Base-by-base conservation (phyloP, 345 rosid species). In the Ricinus communis region DNA sequence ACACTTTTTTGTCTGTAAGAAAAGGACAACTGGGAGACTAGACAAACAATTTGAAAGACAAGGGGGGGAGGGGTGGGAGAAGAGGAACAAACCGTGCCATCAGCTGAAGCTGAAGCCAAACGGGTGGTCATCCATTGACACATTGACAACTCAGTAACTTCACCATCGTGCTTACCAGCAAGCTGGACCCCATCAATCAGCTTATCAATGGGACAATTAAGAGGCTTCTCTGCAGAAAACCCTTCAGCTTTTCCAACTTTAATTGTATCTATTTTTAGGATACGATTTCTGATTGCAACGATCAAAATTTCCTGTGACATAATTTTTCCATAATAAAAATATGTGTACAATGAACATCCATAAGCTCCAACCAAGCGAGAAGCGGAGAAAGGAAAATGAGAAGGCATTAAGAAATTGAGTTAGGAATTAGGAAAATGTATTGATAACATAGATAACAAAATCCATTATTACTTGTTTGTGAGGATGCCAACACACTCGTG, bases 401-500 rank as follows among this genome's bases (percentile, higher is more conserved):
- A 57, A 73, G 49, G 27, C 8, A 21, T 24, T n/a, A 1, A 5
- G 22, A 49, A 46, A n/a, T 11, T 0, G 12, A 14, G 33, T 5
- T 49, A 21, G 27, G 49, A 36, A 15, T 5, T 49, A 21, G 27
- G 49, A 36, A 15, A 2, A 30, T 24, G 21, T 24, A 60, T 60
- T 24, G 62, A 54, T 38, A n/a, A n/a, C n/a, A n/a, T n/a, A n/a
- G n/a, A n/a, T n/a, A 54, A 41, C 36, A 50, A 51, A 49, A 50
- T 50, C 15, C 27, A 68, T n/a, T 30, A 63, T 66, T 87, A 92
- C 99, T 81, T 90, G 97, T 74, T 88, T 95, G 87, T 90, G 89
- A 73, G 85, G 85, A 74, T 95, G 97, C 99, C 99, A 95, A 79
- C 97, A 95, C 58, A 92, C 85, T 56, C 88, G 87, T 22, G 99